Conservation (phyloP, 1,139 yeast genomes). For the Chernovozyma aurita region DNA sequence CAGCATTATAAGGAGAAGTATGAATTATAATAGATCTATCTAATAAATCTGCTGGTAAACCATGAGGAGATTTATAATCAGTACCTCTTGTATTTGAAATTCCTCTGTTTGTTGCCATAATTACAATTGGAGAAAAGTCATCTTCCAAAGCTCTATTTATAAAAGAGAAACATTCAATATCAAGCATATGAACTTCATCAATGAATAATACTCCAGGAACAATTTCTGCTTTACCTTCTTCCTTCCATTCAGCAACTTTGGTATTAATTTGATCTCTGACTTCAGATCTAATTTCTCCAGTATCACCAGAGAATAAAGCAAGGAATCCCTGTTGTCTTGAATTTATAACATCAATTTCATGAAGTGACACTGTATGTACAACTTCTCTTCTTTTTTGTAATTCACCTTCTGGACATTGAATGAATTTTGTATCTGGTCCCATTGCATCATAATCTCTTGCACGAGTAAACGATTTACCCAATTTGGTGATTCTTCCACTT, state of each 20-base stretch:
- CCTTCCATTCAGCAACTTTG: conserved; percentile 98
- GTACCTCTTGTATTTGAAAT: conserved; percentile 91
- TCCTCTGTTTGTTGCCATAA: conserved; percentile 98
- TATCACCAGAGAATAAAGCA: conserved; percentile 94
- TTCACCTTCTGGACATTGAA: conserved; percentile 98
- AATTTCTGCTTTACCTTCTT: conserved; percentile 98
- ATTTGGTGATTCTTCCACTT: conserved; percentile 85
- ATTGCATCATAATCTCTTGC: conserved; percentile 98
- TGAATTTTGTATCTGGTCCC: conserved; percentile 98
- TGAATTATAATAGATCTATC: conserved; percentile 93
- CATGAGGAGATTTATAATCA: conserved; percentile 91
- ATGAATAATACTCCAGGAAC: conserved; percentile 98
- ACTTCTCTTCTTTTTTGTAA: conserved; percentile 92
- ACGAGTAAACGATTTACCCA: conserved; percentile 93
- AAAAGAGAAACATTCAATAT: conserved; percentile 93
- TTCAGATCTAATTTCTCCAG: conserved; percentile 94
- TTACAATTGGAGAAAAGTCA: conserved; percentile 93
- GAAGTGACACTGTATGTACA: conserved; percentile 92
- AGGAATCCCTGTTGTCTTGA: conserved; percentile 97
- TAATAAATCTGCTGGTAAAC: conserved; percentile 88
- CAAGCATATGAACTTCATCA: conserved; percentile 98
- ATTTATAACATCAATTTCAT: conserved; percentile 96
- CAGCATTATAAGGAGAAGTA: conserved; percentile 69
- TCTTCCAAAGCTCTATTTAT: conserved; percentile 95
- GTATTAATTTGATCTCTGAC: conserved; percentile 96